Percentiles rank a stretch among this genome's conserved stretches.
These are phyloP conservation scores for Trametes cinnabarina DNA, from an alignment of 768 basidiomycete species.

Conservation along the genomic window DNA sequence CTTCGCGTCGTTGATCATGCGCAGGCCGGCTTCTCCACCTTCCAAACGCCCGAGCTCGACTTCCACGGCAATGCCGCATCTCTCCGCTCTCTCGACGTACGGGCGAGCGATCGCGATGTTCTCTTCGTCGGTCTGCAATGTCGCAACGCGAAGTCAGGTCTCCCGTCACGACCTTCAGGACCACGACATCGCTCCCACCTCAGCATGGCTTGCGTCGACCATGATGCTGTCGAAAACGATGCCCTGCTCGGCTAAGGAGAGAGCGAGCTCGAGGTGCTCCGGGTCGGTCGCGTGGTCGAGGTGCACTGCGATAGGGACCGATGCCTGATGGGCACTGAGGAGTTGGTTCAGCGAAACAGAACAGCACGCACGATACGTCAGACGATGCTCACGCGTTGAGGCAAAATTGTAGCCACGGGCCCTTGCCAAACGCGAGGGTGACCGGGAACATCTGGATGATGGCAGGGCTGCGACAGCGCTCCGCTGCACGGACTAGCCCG, in stretches of 20 bases:
- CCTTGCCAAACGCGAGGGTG: slow-evolving; percentile 45
- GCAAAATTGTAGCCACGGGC: slow-evolving; percentile 46
- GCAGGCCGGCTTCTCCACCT: slow-evolving; percentile 48
- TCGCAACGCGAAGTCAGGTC: not conserved
- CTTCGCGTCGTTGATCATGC: slow-evolving; percentile 47
- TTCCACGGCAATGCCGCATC: slow-evolving; percentile 42
- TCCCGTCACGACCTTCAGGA: not conserved
- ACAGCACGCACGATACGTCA: not conserved
- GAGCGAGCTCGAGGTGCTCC: slow-evolving; percentile 45
- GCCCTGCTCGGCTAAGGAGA: slow-evolving; percentile 44
- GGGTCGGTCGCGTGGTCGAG: slow-evolving; percentile 48
- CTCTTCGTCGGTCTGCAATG: slow-evolving; percentile 43
- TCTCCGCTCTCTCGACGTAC: slow-evolving; percentile 42
- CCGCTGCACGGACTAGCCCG: slow-evolving; percentile 46
- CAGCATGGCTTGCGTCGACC: slow-evolving; percentile 50
- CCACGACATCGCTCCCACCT: slow-evolving; percentile 27
- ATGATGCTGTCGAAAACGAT: slow-evolving; percentile 50
- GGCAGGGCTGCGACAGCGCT: slow-evolving; percentile 44
- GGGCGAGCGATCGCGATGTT: slow-evolving; percentile 45
- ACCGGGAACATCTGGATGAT: slow-evolving; percentile 47
- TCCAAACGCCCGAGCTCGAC: slow-evolving; percentile 49
- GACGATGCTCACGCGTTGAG: slow-evolving; percentile 35
- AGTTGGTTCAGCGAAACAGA: not conserved
- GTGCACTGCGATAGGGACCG: slow-evolving; percentile 49
- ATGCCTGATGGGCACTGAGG: slow-evolving; percentile 41